phyloP scores from a whole-genome alignment of 768 basidiomycete genomes.

The Mycena galopus region DNA sequence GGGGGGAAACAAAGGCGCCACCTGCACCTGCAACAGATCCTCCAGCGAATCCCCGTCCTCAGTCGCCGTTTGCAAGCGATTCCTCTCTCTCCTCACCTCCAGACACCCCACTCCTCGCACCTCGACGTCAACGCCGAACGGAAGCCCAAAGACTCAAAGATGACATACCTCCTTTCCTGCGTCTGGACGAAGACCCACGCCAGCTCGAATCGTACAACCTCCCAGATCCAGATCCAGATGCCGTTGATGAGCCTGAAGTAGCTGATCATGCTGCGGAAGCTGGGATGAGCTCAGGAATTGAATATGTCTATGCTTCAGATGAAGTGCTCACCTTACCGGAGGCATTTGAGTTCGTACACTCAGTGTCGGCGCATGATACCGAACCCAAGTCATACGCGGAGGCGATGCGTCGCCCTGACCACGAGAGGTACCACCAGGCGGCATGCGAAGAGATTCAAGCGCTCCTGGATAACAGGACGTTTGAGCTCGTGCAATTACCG shows the following conservation, averaged over 20 bases:
- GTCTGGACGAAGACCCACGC: not conserved
- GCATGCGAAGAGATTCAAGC: conserved; percentile 45
- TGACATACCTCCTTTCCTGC: conserved; percentile 11
- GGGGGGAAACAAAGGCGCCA: not conserved
- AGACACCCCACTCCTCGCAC: not conserved
- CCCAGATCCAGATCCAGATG: not conserved
- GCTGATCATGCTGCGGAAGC: conserved; percentile 4
- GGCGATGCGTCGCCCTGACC: conserved; percentile 34
- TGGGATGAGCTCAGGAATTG: not conserved
- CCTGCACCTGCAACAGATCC: not conserved
- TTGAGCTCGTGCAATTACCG: conserved; percentile 51
- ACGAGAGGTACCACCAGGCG: conserved; percentile 43
- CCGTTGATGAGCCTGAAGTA: not conserved
- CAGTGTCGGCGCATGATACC: conserved; percentile 17
- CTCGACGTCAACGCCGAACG: not conserved
- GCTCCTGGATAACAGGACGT: conserved; percentile 46
- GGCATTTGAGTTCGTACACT: not conserved
- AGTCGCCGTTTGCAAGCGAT: not conserved
- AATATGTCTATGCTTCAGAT: conserved; percentile 9
- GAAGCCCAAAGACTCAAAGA: conserved; percentile 6
- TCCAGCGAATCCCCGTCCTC: not conserved
- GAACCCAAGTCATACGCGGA: conserved; percentile 39
- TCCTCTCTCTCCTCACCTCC: not conserved
- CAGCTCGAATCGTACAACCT: not conserved
- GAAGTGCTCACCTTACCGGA: not conserved